Conservation (phyloP, 2,329 filamentous ascomycete species). For the Aspergillus sojae region DNA sequence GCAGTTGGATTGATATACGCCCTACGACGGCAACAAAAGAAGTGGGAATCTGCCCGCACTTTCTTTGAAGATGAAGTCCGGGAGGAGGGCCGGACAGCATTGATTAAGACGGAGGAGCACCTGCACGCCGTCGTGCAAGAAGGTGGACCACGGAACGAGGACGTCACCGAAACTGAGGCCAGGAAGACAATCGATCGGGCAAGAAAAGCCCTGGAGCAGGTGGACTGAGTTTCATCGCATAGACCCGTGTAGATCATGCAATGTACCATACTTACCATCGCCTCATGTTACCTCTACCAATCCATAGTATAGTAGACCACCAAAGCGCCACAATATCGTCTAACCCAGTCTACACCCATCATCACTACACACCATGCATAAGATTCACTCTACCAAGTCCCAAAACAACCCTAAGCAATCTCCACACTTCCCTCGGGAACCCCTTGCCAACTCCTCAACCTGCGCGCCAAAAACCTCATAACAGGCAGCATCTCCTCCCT, state of each 20-base stretch:
- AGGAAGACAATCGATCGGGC: slow-evolving; percentile 51
- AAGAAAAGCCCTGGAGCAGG: slow-evolving; percentile 48
- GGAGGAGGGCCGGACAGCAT: slow-evolving; percentile 60
- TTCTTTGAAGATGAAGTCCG: slow-evolving; percentile 56
- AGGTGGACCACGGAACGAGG: slow-evolving; percentile 41
- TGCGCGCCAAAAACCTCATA: slow-evolving; percentile 70
- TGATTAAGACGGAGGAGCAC: slow-evolving; percentile 56
- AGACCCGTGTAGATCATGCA: slow-evolving; percentile 7
- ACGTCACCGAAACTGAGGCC: slow-evolving; percentile 43
- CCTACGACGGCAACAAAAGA: slow-evolving; percentile 59
- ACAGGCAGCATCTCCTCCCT: slow-evolving; percentile 86
- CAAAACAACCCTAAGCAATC: slow-evolving; percentile 27
- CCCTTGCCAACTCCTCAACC: slow-evolving; percentile 47
- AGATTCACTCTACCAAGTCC: not conserved
- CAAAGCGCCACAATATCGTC: not conserved
- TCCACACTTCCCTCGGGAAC: slow-evolving; percentile 51
- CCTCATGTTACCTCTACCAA: not conserved
- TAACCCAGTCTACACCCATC: not conserved
- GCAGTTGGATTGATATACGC: slow-evolving; percentile 62
- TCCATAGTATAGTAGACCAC: not conserved
- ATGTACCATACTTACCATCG: slow-evolving; percentile 14
- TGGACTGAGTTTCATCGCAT: slow-evolving; percentile 20
- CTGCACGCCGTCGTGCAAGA: slow-evolving; percentile 51
- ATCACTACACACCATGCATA: not conserved
- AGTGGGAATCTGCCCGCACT: slow-evolving; percentile 58